phyloP scores from a whole-genome alignment of 2,329 filamentous ascomycete species.

The Dendryphion nanum region DNA sequence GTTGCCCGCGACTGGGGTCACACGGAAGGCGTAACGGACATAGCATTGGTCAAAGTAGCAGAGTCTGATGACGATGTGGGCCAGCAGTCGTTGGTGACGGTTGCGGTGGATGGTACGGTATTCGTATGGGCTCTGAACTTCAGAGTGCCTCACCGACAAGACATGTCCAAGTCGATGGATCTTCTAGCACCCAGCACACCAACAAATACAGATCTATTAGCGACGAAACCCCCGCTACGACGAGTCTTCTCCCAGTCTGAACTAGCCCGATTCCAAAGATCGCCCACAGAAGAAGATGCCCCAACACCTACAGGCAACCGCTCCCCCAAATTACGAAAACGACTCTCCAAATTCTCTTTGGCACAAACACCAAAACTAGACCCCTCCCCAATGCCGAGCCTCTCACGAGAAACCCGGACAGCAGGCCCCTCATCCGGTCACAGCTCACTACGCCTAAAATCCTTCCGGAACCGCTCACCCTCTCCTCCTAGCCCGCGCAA shows the following conservation, averaged over 20 bases:
- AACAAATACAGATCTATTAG: slow-evolving; percentile 31
- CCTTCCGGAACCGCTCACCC: slow-evolving; percentile 39
- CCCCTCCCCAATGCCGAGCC: slow-evolving; percentile 35
- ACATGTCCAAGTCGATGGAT: slow-evolving; percentile 39
- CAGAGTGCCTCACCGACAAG: slow-evolving; percentile 24
- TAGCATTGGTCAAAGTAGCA: slow-evolving; percentile 55
- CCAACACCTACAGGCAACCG: slow-evolving; percentile 41
- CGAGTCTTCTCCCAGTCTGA: slow-evolving; percentile 86
- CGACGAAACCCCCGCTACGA: slow-evolving; percentile 68
- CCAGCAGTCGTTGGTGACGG: slow-evolving; percentile 48
- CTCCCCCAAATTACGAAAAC: slow-evolving; percentile 54
- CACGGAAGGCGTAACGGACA: slow-evolving; percentile 87
- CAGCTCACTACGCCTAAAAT: slow-evolving; percentile 23
- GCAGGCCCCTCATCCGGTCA: slow-evolving; percentile 13
- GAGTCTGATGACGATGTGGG: slow-evolving; percentile 51
- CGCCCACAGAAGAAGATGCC: slow-evolving; percentile 37
- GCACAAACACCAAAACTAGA: slow-evolving; percentile 46
- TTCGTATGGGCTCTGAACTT: slow-evolving; percentile 46
- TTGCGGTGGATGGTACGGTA: slow-evolving; percentile 51
- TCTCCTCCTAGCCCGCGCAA: slow-evolving; percentile 41
- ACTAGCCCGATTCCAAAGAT: slow-evolving; percentile 70
- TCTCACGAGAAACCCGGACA: slow-evolving; percentile 17
- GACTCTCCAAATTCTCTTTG: slow-evolving; percentile 53
- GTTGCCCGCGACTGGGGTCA: slow-evolving; percentile 92
- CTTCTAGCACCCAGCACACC: slow-evolving; percentile 31